Percentiles rank a stretch among this genome's conserved stretches.
Conservation (phyloP, 495 filamentous ascomycete genomes). For the Talaromyces adpressus region DNA sequence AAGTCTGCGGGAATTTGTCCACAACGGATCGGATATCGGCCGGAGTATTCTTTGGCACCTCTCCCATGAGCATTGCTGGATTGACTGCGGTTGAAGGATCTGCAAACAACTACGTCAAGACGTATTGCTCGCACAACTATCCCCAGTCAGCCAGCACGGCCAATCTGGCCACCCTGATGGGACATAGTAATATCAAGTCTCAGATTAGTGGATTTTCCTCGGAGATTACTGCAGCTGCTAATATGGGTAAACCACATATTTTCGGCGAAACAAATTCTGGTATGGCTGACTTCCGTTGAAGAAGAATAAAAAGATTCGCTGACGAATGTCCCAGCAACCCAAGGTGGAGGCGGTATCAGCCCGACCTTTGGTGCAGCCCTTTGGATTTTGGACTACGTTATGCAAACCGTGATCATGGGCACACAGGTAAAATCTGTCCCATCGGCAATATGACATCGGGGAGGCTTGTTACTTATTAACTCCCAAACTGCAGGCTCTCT, state of each 20-base stretch:
- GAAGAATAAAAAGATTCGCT: not conserved
- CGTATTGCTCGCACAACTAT: slow-evolving; percentile 55
- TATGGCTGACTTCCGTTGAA: slow-evolving; percentile 12
- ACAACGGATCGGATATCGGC: slow-evolving; percentile 44
- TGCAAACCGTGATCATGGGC: slow-evolving; percentile 43
- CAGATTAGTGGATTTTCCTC: slow-evolving; percentile 42
- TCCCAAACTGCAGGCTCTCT: slow-evolving; percentile 19
- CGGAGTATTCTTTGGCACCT: slow-evolving; percentile 49
- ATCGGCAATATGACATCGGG: not conserved
- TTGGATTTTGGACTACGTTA: slow-evolving; percentile 55
- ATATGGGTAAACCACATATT: slow-evolving; percentile 42
- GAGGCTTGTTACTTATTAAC: not conserved
- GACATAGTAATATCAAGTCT: slow-evolving; percentile 38
- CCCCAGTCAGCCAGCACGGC: slow-evolving; percentile 41
- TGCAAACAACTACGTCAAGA: slow-evolving; percentile 40
- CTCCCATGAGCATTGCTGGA: slow-evolving; percentile 42
- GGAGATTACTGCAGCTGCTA: slow-evolving; percentile 41
- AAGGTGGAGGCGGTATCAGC: slow-evolving; percentile 38
- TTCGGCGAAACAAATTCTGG: slow-evolving; percentile 56
- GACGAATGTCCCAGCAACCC: slow-evolving; percentile 16
- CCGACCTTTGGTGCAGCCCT: slow-evolving; percentile 52
- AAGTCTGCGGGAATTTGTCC: slow-evolving; percentile 41
- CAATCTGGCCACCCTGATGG: slow-evolving; percentile 37
- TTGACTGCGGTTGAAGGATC: slow-evolving; percentile 43
- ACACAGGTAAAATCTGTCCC: slow-evolving; percentile 17